phyloP scores from a whole-genome alignment of 345 rosid species.

The Moringa oleifera region DNA sequence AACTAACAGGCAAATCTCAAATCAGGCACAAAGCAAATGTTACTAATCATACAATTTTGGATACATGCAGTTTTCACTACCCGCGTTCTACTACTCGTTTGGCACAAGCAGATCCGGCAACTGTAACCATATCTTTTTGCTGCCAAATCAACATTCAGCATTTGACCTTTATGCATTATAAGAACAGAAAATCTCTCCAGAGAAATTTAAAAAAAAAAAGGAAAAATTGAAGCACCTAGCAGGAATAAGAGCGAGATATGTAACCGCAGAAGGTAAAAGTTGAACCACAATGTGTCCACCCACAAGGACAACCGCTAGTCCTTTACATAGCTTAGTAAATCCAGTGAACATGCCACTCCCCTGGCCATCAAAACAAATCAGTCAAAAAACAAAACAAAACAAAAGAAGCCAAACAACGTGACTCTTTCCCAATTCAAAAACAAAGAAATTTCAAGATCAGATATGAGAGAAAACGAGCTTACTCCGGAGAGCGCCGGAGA shows the following conservation, averaged over 20 bases:
- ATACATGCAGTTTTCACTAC: neutral
- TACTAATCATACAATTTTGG: neutral
- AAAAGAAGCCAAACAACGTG: neutral
- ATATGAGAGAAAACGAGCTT: neutral
- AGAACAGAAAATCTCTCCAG: too few relatives aligned
- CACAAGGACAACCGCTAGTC: conserved; percentile 69
- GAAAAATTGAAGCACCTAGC: conserved; percentile 43
- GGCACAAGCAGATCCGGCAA: neutral
- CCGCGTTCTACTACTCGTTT: neutral
- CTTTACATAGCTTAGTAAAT: conserved; percentile 91
- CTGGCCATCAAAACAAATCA: conserved; percentile 24
- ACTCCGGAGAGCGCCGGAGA: conserved; percentile 33
- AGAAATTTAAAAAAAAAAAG: neutral
- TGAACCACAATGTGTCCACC: conserved; percentile 77
- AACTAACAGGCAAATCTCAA: neutral
- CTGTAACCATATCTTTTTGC: neutral
- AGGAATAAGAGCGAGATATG: conserved; percentile 86
- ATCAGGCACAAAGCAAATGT: neutral
- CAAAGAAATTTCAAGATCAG: conserved; percentile 12
- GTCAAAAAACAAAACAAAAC: neutral
- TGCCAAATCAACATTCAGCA: neutral
- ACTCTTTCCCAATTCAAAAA: neutral
- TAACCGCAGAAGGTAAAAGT: conserved; percentile 60
- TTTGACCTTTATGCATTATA: neutral
- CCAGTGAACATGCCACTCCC: conserved; percentile 58